Evolutionary conservation across 202 grass and related monocot species (phyloP), one percentile per base, ranked within the genome.

Genomic region (Bolboschoenoplectus hybrid): DNA sequence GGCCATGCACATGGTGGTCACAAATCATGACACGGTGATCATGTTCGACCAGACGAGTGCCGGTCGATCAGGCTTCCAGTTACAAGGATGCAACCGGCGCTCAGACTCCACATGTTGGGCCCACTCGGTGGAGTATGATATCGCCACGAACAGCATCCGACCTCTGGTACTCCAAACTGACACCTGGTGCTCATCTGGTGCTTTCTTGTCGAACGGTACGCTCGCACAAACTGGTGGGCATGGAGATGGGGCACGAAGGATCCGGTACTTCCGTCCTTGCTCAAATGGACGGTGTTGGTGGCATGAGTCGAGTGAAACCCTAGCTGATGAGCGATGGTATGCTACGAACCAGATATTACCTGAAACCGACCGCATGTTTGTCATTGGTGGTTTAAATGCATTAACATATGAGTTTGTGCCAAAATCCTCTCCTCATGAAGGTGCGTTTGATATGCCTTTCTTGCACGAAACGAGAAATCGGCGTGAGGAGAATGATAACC

Each of bases 1-100:
- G 13, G 87, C 87, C 19, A 89, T 89, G 87, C 87, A 89, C 56
- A 89, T 89, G 87, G 83, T 83, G 4, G 83, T 89, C 35, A 89
- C 87, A 19, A 14, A 89, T 70, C 83, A 82, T 61, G 69, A 86
- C 83, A 89, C 87, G 2, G 87, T 89, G 20, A 17, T 89, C 87
- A 82, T 89, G 65, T 89, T 89, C 44, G 83, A 89, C 56, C 87
- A 89, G 55, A 85, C 83, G 3, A 85, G 55, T 14, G 83, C 87
- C 1, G 87, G 83, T 14, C 66, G 83, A 9, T 89, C 83, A 3
- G 61, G 75, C 38, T 82, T 41, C 66, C 87, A 65, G 70, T 60
- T 89, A n/a, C 74, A 34, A 67, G 32, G 53, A 47, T 82, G 63
- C n/a, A 14, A 51, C 39, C n/a, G 14, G 7, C 26, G 9, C 20